A percentile compares a stretch with the other conserved stretches of the same genome.
These are phyloP conservation scores for Veloboletus limbatus DNA, from an alignment of 1,284 basidiomycete species.

Conservation along the genomic window DNA sequence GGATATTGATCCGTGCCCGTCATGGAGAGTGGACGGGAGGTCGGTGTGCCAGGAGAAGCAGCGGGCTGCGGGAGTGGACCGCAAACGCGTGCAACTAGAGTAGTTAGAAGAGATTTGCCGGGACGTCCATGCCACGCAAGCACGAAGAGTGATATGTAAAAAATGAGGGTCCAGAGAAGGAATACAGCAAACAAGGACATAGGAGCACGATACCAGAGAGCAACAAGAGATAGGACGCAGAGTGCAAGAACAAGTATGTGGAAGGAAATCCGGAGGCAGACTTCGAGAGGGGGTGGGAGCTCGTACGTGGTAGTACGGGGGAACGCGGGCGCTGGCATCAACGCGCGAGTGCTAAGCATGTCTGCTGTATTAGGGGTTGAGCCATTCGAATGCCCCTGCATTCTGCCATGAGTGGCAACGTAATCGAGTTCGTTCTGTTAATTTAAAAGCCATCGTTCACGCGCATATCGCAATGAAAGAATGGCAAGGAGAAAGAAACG, in stretches of 20 bases:
- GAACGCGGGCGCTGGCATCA: slow-evolving; percentile 35
- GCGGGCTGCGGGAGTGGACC: slow-evolving; percentile 24
- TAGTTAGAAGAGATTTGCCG: slow-evolving; percentile 53
- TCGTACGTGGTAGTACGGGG: slow-evolving; percentile 27
- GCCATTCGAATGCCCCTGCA: slow-evolving; percentile 40
- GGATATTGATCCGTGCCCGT: slow-evolving; percentile 44
- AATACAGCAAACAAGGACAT: slow-evolving; percentile 61
- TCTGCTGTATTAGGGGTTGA: slow-evolving; percentile 52
- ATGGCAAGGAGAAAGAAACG: slow-evolving; percentile 9
- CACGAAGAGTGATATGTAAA: slow-evolving; percentile 51
- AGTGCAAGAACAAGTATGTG: slow-evolving; percentile 60
- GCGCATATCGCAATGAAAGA: slow-evolving; percentile 2
- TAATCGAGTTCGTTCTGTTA: slow-evolving; percentile 68
- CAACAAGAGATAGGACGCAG: slow-evolving; percentile 52
- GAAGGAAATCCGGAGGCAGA: slow-evolving; percentile 48
- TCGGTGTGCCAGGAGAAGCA: slow-evolving; percentile 29
- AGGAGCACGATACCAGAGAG: slow-evolving; percentile 56
- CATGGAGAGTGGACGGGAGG: slow-evolving; percentile 38
- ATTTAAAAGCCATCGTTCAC: slow-evolving; percentile 16
- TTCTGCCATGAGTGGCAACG: slow-evolving; percentile 42
- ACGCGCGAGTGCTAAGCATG: slow-evolving; percentile 45
- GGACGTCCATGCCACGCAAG: slow-evolving; percentile 60
- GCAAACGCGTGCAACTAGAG: slow-evolving; percentile 47
- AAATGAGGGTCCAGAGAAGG: slow-evolving; percentile 55
- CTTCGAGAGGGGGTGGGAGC: slow-evolving; percentile 43